These are phyloP conservation scores for Rhamnella rubrinervis DNA, from an alignment of 331 rosid species.

Conservation along the genomic window DNA sequence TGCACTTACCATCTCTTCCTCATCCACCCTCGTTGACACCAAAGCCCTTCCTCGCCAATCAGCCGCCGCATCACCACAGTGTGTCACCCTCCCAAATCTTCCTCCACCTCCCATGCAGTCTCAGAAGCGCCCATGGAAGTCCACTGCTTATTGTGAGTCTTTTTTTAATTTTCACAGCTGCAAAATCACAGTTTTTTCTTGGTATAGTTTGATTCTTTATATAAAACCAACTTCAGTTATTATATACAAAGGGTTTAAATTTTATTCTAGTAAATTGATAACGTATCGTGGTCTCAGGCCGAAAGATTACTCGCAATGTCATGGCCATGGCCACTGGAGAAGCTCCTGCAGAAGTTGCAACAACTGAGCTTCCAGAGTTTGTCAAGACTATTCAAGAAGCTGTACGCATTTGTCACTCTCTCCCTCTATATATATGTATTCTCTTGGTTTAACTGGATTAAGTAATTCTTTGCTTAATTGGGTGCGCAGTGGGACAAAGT, in stretches of 20 bases:
- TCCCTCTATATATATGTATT: neutral
- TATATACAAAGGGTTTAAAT: too few relatives aligned
- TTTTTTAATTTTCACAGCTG: neutral
- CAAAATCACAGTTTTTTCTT: neutral
- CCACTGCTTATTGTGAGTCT: constrained; percentile 58
- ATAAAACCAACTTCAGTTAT: too few relatives aligned
- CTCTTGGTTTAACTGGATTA: neutral
- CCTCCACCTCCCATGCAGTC: constrained; percentile 54
- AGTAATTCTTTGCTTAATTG: neutral
- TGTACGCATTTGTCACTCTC: constrained; percentile 36
- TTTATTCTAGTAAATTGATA: too few relatives aligned
- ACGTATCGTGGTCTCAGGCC: constrained; percentile 39
- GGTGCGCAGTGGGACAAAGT: constrained; percentile 74
- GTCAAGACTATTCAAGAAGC: constrained; percentile 62
- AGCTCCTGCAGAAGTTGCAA: constrained; percentile 68
- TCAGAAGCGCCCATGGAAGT: constrained; percentile 62
- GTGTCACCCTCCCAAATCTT: constrained; percentile 69
- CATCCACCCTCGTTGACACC: constrained; percentile 63
- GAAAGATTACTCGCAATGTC: constrained; percentile 74
- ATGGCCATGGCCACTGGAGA: constrained; percentile 92
- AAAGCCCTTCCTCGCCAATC: constrained; percentile 62
- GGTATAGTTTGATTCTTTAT: too few relatives aligned
- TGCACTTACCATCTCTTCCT: constrained; percentile 74
- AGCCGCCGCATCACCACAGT: constrained; percentile 55
- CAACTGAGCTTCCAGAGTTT: constrained; percentile 66